These are phyloP conservation scores for Entophlyctis luteolus DNA, from an alignment of 192 early-diverging fungal genomes.

Conservation along the genomic window DNA sequence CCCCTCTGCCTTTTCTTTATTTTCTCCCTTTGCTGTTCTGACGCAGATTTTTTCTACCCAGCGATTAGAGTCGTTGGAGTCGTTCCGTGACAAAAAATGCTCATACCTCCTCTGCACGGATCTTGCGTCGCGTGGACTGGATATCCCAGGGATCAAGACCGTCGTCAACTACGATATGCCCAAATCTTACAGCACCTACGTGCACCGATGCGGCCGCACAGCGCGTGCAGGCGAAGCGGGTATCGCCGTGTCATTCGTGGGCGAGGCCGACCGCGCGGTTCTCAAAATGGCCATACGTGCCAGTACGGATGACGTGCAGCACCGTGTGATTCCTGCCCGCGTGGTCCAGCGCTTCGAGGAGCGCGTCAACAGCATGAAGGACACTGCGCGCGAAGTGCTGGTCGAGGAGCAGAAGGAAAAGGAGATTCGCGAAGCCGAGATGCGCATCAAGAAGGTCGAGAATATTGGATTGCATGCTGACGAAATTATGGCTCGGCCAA, in stretches of 20 bases:
- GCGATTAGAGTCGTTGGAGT: constrained; percentile 83
- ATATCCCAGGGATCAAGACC: constrained; percentile 92
- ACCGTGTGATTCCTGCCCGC: constrained; percentile 79
- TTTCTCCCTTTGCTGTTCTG: background rate
- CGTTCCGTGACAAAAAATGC: constrained; percentile 79
- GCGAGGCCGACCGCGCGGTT: constrained; percentile 89
- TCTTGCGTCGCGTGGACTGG: constrained; percentile 92
- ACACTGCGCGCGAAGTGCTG: constrained; percentile 41
- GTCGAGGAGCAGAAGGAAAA: constrained; percentile 68
- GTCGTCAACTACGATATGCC: constrained; percentile 99
- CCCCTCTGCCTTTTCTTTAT: too few relatives aligned
- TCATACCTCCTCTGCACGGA: constrained; percentile 94
- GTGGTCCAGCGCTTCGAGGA: constrained; percentile 73
- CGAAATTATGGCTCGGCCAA: constrained; percentile 87
- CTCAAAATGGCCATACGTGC: constrained; percentile 91
- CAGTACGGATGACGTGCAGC: constrained; percentile 70
- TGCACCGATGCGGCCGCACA: constrained; percentile 94
- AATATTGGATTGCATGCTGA: constrained; percentile 80
- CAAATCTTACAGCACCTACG: constrained; percentile 82
- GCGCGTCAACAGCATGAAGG: constrained; percentile 64
- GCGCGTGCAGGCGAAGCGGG: constrained; percentile 86
- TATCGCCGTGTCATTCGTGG: constrained; percentile 83
- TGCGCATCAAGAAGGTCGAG: constrained; percentile 79
- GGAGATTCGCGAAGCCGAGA: constrained; percentile 77
- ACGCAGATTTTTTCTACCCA: background rate